A percentile compares a stretch with the other conserved stretches of the same genome.
These are phyloP conservation scores for Solanum megistacrolobum DNA, from an alignment of 257 asterid species.

Conservation along the genomic window DNA sequence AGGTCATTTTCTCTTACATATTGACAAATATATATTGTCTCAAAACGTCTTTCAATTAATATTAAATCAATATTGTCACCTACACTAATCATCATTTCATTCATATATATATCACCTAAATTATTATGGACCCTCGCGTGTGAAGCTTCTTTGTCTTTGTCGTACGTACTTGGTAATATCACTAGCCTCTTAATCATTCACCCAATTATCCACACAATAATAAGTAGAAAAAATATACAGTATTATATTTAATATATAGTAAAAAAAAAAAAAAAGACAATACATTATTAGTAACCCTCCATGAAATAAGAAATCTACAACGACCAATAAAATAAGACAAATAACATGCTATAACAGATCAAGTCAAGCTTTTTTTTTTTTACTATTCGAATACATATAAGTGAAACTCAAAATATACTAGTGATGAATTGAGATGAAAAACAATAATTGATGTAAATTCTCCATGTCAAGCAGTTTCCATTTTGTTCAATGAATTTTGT, in stretches of 20 bases:
- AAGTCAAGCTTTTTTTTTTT: not conserved
- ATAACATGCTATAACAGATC: not conserved
- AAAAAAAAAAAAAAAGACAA: no score
- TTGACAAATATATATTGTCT: not conserved
- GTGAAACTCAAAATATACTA: not conserved
- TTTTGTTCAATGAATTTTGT: not conserved
- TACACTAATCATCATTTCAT: not conserved
- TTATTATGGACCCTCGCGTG: not conserved
- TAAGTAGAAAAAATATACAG: not conserved
- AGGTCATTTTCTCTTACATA: not conserved
- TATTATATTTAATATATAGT: not conserved
- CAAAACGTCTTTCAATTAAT: not conserved
- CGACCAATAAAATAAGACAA: not conserved
- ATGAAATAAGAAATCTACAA: not conserved
- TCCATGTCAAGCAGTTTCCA: constrained; percentile 22
- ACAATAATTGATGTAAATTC: not conserved
- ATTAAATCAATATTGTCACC: not conserved
- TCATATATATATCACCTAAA: not conserved
- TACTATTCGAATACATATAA: no score
- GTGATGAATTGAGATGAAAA: not conserved
- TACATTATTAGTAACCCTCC: not conserved
- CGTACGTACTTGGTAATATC: not conserved
- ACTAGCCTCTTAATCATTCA: not conserved
- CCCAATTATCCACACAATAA: not conserved
- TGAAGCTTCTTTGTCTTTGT: not conserved